These are phyloP conservation scores for Monosporascus cannonballus DNA, from an alignment of 2,329 filamentous ascomycete genomes.

Conservation along the genomic window DNA sequence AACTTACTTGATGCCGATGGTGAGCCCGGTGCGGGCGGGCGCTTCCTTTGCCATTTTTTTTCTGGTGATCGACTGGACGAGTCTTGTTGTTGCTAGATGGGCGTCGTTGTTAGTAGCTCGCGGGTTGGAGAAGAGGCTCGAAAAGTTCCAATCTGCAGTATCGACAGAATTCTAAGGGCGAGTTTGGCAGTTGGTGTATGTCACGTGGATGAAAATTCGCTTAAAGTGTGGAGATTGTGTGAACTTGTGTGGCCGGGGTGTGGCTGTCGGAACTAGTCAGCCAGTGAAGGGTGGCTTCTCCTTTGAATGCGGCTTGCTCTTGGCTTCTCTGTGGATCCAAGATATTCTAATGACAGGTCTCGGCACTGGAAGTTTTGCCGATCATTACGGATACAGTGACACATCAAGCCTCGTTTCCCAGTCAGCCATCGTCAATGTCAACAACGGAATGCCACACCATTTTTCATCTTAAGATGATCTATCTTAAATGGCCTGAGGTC, in stretches of 20 bases:
- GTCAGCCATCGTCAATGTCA: not conserved
- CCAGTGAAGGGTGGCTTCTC: too few relatives aligned
- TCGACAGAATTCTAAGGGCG: slow-evolving; percentile 3
- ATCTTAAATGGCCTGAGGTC: not conserved
- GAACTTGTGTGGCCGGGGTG: not conserved
- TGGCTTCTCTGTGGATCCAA: too few relatives aligned
- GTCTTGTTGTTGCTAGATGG: slow-evolving; percentile 21
- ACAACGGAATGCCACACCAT: not conserved
- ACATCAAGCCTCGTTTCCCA: not conserved
- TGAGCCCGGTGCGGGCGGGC: slow-evolving; percentile 51
- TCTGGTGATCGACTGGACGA: slow-evolving; percentile 6
- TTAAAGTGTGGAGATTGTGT: not conserved
- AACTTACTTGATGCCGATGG: slow-evolving; percentile 40
- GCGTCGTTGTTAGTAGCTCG: slow-evolving; percentile 23
- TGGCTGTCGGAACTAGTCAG: not conserved
- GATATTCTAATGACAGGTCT: too few relatives aligned
- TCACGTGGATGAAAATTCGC: not conserved
- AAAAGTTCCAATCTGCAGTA: slow-evolving; percentile 1
- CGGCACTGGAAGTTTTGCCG: too few relatives aligned
- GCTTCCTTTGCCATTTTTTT: slow-evolving; percentile 52
- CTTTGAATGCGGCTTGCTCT: too few relatives aligned
- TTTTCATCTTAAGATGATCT: not conserved
- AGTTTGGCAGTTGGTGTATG: slow-evolving; percentile 2
- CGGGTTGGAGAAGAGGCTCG: slow-evolving; percentile 6
- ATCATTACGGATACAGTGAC: not conserved